Evolutionary conservation across 495 filamentous ascomycete species (phyloP).

Genomic region (Penicillium alfredii): DNA sequence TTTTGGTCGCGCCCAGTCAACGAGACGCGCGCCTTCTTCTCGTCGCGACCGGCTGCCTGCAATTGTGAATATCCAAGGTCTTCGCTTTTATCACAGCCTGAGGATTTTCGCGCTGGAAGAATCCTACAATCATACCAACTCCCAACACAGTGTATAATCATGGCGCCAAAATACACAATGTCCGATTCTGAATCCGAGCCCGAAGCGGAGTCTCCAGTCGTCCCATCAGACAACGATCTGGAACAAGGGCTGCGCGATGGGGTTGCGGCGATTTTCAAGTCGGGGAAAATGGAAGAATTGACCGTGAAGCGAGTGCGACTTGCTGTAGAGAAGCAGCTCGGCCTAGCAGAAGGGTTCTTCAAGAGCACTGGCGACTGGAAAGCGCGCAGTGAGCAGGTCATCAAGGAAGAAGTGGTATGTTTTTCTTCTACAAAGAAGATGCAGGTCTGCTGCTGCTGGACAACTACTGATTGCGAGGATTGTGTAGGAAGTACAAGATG

Average conservation of each 20-base stretch:
- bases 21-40: constrained; percentile 2
- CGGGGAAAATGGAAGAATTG: constrained; percentile 55
- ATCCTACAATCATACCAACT: no score
- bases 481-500: constrained; percentile 28
- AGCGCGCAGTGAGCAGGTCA: constrained; percentile 65
- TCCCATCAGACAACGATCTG: constrained; percentile 33
- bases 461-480: constrained; percentile 6
- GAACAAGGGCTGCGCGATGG: constrained; percentile 54
- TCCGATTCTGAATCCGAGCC: constrained; percentile 33
- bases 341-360: constrained; percentile 64
- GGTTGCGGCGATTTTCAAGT: constrained; percentile 51
- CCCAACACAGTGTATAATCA: no score
- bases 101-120: no score
- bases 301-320: constrained; percentile 72
- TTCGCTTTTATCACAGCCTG: no score
- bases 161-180: constrained; percentile 32
- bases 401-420: constrained; percentile 65
- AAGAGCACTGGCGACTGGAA: constrained; percentile 65
- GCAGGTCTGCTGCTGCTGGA: not conserved
- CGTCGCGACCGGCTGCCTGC: no score
- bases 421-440: not conserved
- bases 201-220: constrained; percentile 3
- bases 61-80: no score
- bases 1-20: not conserved
- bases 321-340: constrained; percentile 57